Evolutionary conservation across 768 basidiomycete species (phyloP).

Genomic region (Strobilomyces confusus): DNA sequence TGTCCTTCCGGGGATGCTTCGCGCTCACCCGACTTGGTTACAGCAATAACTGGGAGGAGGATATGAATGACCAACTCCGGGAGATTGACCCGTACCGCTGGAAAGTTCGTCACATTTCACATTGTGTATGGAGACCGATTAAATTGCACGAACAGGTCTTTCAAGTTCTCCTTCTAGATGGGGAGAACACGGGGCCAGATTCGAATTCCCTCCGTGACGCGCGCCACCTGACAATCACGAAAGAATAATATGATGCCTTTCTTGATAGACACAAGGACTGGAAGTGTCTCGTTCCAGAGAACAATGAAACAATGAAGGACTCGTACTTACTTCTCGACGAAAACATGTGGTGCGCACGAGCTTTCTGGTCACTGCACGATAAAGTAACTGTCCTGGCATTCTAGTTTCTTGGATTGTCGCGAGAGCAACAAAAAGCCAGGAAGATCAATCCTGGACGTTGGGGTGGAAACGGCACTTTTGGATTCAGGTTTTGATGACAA

Average conservation of each 20-base stretch:
- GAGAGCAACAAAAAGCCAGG: constrained; percentile 4
- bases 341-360: not conserved
- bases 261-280: not conserved
- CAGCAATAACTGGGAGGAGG: constrained; percentile 38
- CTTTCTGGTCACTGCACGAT: not conserved
- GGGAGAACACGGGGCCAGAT: constrained; percentile 33
- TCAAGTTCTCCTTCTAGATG: constrained; percentile 34
- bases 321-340: constrained; percentile 3
- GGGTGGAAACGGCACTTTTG: not conserved
- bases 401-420: not conserved
- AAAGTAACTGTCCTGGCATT: not conserved
- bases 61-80: constrained; percentile 37
- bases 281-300: not conserved
- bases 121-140: not conserved
- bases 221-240: constrained; percentile 29
- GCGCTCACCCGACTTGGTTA: not conserved
- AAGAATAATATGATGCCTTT: not conserved
- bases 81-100: constrained; percentile 35
- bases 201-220: constrained; percentile 34
- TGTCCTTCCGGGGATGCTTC: not conserved
- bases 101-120: constrained; percentile 28
- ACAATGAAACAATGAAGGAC: constrained; percentile 3
- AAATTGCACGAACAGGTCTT: constrained; percentile 25
- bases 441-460: not conserved
- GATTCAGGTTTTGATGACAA: constrained; percentile 1